Base-by-base conservation (phyloP, 2,329 filamentous ascomycete genomes). In the Apiospora aurea region DNA sequence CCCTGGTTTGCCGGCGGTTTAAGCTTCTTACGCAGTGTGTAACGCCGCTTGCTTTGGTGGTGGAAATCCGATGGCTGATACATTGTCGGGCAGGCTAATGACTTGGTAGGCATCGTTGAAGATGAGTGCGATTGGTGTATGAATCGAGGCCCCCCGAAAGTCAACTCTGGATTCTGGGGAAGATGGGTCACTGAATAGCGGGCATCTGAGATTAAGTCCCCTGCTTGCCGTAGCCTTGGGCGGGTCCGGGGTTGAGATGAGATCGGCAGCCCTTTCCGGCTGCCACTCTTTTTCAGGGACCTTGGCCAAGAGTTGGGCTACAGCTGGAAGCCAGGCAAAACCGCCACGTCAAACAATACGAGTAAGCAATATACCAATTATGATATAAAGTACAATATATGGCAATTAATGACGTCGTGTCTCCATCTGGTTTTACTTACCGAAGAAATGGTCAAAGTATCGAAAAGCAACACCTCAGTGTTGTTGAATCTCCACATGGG, bases 131-230 rank as follows among this genome's bases (percentile, higher is more conserved):
- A n/a, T n/a, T n/a, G n/a, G n/a, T 3, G 26, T 29, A 29, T 29
- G 26, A 29, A 29, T 29, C 26, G 26, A 29, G 26, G 26, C 3
- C 26, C 26, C 26, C 26, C 26, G 26, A 29, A 49, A 49, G 46
- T n/a, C 53, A 61, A 38, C 16, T 44, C 53, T 61, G 53, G 53
- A 38, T 26, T 44, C 53, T 61, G 53, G 53, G 53, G 53, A 61
- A 29, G 53, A 61, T 61, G 53, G 53, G 53, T 61, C 53, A 61
- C 18, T 11, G 53, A 18, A 61, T 38, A 38, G 53, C 53, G 53
- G 24, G 24, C 29, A 61, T 21, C 6, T 38, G 34, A 38, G 34
- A 38, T 38, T 29, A 29, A 29, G 26, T 29, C 5, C 34, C 34
- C 6, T 38, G 34, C 34, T 38, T 38, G 24, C 18, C 21, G 8